A percentile compares a stretch with the other conserved stretches of the same genome.
These are phyloP conservation scores for Globomyces pollinis-pini DNA, from an alignment of 192 early-diverging fungal species.

Conservation along the genomic window DNA sequence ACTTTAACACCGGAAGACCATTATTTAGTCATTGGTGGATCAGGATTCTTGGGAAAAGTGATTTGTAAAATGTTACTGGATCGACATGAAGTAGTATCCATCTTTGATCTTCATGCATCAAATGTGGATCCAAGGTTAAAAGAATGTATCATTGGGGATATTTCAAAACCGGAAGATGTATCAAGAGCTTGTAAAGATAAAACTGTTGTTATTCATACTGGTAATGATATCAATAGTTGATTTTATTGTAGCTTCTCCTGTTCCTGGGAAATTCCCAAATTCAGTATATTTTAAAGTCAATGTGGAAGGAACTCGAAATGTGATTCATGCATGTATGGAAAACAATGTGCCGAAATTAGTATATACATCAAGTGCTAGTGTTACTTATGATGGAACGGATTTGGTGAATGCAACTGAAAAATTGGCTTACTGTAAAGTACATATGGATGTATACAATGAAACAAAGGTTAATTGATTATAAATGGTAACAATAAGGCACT, in stretches of 20 bases:
- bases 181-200: conserved; percentile 52
- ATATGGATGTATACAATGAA: conserved; percentile 87
- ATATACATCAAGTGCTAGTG: conserved; percentile 82
- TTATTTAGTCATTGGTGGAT: conserved; percentile 70
- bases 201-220: conserved; percentile 77
- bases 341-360: conserved; percentile 64
- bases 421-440: conserved; percentile 59
- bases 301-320: conserved; percentile 77
- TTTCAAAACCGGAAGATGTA: conserved; percentile 45
- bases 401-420: conserved; percentile 78
- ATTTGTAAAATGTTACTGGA: conserved; percentile 66
- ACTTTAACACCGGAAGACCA: too few species aligned
- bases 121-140: conserved; percentile 19
- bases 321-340: conserved; percentile 67
- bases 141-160: conserved; percentile 52
- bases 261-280: conserved; percentile 60
- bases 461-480: too few species aligned
- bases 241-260: conserved; percentile 86
- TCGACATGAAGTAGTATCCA: conserved; percentile 52
- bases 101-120: conserved; percentile 70
- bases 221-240: too few species aligned
- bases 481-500: too few species aligned
- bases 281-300: conserved; percentile 72
- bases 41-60: conserved; percentile 78
- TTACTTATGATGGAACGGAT: conserved; percentile 69